Evolutionary conservation across 1,284 basidiomycete species (phyloP), one percentile per base, ranked within the genome.

Genomic region (Gastroboletus turbinatus): DNA sequence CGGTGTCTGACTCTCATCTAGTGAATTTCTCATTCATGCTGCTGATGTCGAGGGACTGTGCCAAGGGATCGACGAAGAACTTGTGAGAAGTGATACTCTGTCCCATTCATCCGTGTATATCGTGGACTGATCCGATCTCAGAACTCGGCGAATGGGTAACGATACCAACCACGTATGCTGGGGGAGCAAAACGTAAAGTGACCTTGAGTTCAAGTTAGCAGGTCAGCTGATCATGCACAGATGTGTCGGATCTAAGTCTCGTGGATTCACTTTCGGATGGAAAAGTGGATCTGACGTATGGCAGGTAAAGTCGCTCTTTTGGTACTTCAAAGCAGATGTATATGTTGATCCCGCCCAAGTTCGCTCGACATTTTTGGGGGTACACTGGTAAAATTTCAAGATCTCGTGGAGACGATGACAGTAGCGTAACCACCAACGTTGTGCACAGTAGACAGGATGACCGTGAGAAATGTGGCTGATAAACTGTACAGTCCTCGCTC

Each of bases 41-140:
- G 97, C 97, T 5, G 97, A 99, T 66, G 95, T 99, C 5, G 97
- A 99, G 72, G 97, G 97, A 0, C 76, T 99, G 32, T 99, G 97
- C 73, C 87, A 95, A 75, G 97, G 97, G 1, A 96, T 99, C 57
- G 97, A 99, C 69, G 85, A 94, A 70, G 85, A 90, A 29, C 82
- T 99, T 8, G 96, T 99, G 7, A 63, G 75, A 61, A 87, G 96
- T 92, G 63, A 63, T n/a, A n/a, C n/a, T n/a, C 88, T 68, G 38
- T 27, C 38, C 23, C n/a, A 19, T 16, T 21, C 21, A n/a, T 19
- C 44, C n/a, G 13, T 21, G 30, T n/a, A 19, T 13, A 16, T 14
- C n/a, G 29, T 32, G 51, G 36, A 52, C 55, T 67, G 49, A 69
- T 50, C 23, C 23, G 7, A 35, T 50, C 29, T 0, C 63, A 97